Percentiles rank a stretch among this genome's conserved stretches.
Conservation (phyloP, 1,284 basidiomycete species). For the Peniophora sp. region DNA sequence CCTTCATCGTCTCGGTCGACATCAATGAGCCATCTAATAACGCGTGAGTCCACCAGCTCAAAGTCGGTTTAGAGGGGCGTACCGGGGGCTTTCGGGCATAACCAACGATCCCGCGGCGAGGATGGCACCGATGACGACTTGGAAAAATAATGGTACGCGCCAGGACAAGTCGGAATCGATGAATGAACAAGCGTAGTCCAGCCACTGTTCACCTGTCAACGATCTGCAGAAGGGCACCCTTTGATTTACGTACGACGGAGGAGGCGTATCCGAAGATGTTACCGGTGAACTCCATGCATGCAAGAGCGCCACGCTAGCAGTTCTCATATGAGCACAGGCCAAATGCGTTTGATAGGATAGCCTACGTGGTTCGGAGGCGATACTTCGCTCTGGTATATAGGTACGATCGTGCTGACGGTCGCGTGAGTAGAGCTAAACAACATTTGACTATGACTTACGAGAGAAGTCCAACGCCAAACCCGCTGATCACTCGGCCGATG, state of each 20-base stretch:
- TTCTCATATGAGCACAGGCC: constrained; percentile 4
- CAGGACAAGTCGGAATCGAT: constrained; percentile 77
- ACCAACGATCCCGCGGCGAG: constrained; percentile 79
- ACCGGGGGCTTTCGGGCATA: constrained; percentile 92
- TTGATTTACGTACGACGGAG: constrained; percentile 68
- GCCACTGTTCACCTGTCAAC: constrained; percentile 55
- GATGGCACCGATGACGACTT: constrained; percentile 82
- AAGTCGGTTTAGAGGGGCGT: constrained; percentile 11
- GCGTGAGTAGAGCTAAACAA: constrained; percentile 4
- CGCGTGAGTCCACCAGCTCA: constrained; percentile 4
- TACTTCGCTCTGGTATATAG: constrained; percentile 96
- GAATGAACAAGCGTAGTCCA: constrained; percentile 91
- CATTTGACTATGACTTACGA: constrained; percentile 47
- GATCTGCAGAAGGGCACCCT: constrained; percentile 1
- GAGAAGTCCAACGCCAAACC: constrained; percentile 90
- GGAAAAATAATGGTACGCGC: constrained; percentile 81
- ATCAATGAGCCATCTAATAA: constrained; percentile 82
- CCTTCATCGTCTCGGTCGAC: constrained; percentile 82
- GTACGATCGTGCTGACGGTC: constrained; percentile 78
- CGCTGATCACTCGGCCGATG: constrained; percentile 80
- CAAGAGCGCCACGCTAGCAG: constrained; percentile 77
- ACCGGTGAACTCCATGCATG: constrained; percentile 95
- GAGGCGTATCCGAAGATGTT: constrained; percentile 93
- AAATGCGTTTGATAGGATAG: constrained; percentile 6
- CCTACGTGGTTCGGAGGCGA: constrained; percentile 88